phyloP scores from a whole-genome alignment of 2,329 filamentous ascomycete genomes.

The Verticillium tricorpus region DNA sequence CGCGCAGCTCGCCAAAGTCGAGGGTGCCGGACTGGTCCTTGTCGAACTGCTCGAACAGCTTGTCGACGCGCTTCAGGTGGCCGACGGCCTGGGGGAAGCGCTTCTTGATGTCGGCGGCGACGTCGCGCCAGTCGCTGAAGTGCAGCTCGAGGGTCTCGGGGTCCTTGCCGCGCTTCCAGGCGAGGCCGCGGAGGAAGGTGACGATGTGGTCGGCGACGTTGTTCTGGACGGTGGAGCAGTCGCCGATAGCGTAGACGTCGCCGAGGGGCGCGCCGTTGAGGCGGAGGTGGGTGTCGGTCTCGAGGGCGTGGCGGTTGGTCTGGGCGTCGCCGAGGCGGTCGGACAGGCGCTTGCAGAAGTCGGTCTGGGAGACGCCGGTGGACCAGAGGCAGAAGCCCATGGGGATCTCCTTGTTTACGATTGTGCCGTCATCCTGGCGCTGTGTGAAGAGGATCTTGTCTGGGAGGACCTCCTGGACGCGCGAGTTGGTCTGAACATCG shows the following conservation, averaged over 20 bases:
- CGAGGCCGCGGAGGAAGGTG: constrained; percentile 80
- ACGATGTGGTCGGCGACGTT: constrained; percentile 91
- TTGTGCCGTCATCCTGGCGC: constrained; percentile 65
- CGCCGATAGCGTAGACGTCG: constrained; percentile 93
- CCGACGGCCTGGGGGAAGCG: constrained; percentile 87
- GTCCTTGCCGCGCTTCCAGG: constrained; percentile 88
- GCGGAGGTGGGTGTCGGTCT: constrained; percentile 90
- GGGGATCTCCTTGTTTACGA: constrained; percentile 86
- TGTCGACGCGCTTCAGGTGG: constrained; percentile 85
- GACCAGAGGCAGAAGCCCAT: constrained; percentile 98
- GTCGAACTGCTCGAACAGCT: constrained; percentile 88
- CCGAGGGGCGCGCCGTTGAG: constrained; percentile 84
- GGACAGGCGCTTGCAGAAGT: constrained; percentile 72
- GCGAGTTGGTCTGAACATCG: constrained; percentile 85
- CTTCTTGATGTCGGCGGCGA: constrained; percentile 78
- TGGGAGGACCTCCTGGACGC: constrained; percentile 80
- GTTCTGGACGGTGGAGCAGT: constrained; percentile 96
- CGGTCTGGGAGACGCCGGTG: constrained; percentile 84
- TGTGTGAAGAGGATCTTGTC: constrained; percentile 91
- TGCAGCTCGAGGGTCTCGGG: constrained; percentile 82
- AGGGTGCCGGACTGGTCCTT: constrained; percentile 89
- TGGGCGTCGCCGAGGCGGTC: constrained; percentile 72
- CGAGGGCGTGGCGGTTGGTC: constrained; percentile 84
- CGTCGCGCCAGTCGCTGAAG: constrained; percentile 82
- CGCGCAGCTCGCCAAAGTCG: constrained; percentile 86